A percentile compares a stretch with the other conserved stretches of the same genome.
phyloP scores from a whole-genome alignment of 352 stramenopile species.

The Chrysophaeum taylorii region DNA sequence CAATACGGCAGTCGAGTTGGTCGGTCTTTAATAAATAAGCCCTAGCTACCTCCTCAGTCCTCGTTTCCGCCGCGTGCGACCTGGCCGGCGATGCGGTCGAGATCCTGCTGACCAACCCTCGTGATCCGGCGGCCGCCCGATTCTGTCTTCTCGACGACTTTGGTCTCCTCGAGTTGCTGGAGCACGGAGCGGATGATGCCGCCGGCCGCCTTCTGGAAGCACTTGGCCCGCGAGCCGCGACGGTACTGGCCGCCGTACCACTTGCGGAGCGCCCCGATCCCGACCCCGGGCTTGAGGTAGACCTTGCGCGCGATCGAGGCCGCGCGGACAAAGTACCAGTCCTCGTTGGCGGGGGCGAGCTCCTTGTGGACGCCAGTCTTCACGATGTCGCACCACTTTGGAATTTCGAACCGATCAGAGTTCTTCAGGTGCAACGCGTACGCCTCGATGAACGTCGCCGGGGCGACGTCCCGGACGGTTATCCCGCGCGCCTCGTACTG shows the following conservation, averaged over 20 bases:
- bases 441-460: slow-evolving; percentile 91
- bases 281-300: slow-evolving; percentile 90
- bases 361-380: slow-evolving; percentile 97
- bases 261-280: slow-evolving; percentile 90
- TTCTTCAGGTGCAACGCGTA: slow-evolving; percentile 98
- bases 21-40: too few relatives aligned
- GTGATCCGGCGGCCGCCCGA: slow-evolving; percentile 87
- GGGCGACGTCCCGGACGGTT: slow-evolving; percentile 90
- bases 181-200: slow-evolving; percentile 95
- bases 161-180: slow-evolving; percentile 93
- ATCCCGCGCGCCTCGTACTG: slow-evolving; percentile 63
- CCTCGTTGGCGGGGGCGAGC: slow-evolving; percentile 86
- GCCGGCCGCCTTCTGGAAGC: slow-evolving; percentile 85
- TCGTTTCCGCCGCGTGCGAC: slow-evolving; percentile 55
- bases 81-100: slow-evolving; percentile 94
- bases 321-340: slow-evolving; percentile 99
- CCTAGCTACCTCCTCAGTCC: too few relatives aligned
- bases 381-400: slow-evolving; percentile 91
- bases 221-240: slow-evolving; percentile 79
- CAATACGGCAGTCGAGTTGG: too few relatives aligned
- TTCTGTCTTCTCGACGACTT: slow-evolving; percentile 91
- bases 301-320: slow-evolving; percentile 94
- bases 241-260: slow-evolving; percentile 88
- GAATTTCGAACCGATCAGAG: slow-evolving; percentile 95
- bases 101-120: slow-evolving; percentile 92